phyloP scores from a whole-genome alignment of 75 land plant genomes.

The Cunninghamia lanceolata region DNA sequence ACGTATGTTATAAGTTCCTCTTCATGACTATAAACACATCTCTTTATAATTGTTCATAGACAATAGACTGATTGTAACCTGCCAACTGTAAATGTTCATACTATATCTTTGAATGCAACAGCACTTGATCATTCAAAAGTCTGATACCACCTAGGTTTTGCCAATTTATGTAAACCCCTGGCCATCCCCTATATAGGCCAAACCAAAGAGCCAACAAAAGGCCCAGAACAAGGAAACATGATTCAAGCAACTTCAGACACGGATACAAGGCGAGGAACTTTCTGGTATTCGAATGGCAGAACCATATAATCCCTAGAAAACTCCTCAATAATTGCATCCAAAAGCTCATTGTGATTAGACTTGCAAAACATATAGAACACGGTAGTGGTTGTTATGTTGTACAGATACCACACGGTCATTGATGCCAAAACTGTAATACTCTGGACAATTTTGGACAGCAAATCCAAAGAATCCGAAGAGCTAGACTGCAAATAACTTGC shows the following conservation, averaged over 20 bases:
- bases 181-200: background rate
- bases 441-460: conserved; percentile 14
- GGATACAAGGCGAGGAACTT: conserved; percentile 33
- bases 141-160: background rate
- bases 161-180: background rate
- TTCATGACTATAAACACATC: background rate
- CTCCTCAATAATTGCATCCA: conserved; percentile 33
- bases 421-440: conserved; percentile 24
- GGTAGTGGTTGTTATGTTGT: conserved; percentile 14
- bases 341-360: conserved; percentile 39
- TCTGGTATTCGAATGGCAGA: conserved; percentile 37
- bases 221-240: background rate
- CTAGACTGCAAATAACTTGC: conserved; percentile 17
- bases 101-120: background rate
- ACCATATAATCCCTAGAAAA: conserved; percentile 34
- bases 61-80: background rate
- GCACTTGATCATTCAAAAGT: background rate
- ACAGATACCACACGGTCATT: conserved; percentile 17
- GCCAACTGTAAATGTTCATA: background rate
- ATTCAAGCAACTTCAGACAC: conserved; percentile 6
- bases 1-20: background rate
- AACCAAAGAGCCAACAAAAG: background rate
- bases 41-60: background rate
- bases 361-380: conserved; percentile 46
- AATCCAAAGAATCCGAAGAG: background rate